Evolutionary conservation across 257 asterid genomes (phyloP).

Genomic region (Leonotis leonurus): DNA sequence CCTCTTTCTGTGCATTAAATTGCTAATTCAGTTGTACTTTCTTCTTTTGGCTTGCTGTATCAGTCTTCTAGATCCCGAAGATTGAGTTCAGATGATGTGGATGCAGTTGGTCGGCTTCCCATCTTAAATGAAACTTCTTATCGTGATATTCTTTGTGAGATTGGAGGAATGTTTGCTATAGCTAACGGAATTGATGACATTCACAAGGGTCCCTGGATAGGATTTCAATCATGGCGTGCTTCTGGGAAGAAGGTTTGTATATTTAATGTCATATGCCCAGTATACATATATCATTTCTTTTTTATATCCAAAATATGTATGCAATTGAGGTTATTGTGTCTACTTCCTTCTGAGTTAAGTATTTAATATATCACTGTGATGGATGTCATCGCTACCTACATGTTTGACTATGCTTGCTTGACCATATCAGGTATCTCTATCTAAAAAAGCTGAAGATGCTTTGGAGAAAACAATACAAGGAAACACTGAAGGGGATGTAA

Average conservation of each 20-base stretch:
- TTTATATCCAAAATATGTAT: background rate
- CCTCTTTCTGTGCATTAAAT: slow-evolving; percentile 6
- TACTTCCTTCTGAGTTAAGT: background rate
- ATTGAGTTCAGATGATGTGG: slow-evolving; percentile 86
- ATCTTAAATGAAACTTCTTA: slow-evolving; percentile 71
- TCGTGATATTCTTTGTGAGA: slow-evolving; percentile 81
- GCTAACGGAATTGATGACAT: slow-evolving; percentile 78
- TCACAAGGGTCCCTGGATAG: slow-evolving; percentile 97
- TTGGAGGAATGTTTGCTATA: slow-evolving; percentile 92
- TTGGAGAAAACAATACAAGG: slow-evolving; percentile 67
- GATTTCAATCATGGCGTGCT: slow-evolving; percentile 99
- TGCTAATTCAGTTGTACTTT: slow-evolving; percentile 4
- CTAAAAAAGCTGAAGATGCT: slow-evolving; percentile 65
- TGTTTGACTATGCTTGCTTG: slow-evolving; percentile 6
- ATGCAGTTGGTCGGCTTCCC: slow-evolving; percentile 86
- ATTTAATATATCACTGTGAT: background rate
- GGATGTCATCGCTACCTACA: slow-evolving; percentile 1
- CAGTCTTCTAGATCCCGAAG: slow-evolving; percentile 69
- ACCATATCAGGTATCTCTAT: slow-evolving; percentile 62
- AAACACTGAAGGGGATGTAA: slow-evolving; percentile 67
- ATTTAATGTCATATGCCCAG: background rate
- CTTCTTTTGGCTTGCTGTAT: slow-evolving; percentile 28
- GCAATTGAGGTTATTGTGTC: slow-evolving; percentile 1
- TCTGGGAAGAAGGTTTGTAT: slow-evolving; percentile 71
- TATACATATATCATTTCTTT: background rate